Conservation (phyloP, 2,329 filamentous ascomycete species). For the Aspergillus sp. region DNA sequence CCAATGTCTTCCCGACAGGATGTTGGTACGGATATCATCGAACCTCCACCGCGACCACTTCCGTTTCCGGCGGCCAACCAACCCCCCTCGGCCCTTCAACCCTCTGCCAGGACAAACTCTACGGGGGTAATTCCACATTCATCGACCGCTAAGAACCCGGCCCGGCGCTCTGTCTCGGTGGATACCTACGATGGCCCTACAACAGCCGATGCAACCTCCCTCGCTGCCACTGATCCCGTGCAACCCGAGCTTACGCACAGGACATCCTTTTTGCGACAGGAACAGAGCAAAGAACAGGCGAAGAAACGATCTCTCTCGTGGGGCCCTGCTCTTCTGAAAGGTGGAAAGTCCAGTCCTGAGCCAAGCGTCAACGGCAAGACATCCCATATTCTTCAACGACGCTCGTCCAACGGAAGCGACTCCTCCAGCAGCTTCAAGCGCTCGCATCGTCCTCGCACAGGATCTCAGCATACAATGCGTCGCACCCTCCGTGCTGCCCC, state of each 20-base stretch:
- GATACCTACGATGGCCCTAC: constrained; percentile 15
- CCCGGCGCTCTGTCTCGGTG: constrained; percentile 18
- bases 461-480: constrained; percentile 60
- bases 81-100: constrained; percentile 11
- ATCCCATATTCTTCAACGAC: constrained; percentile 44
- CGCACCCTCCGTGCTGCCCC: constrained; percentile 63
- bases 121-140: constrained; percentile 1
- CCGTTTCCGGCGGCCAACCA: constrained; percentile 16
- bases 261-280: constrained; percentile 1
- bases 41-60: constrained; percentile 12
- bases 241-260: constrained; percentile 6
- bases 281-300: constrained; percentile 2
- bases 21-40: constrained; percentile 17
- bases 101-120: background rate
- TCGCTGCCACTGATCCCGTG: constrained; percentile 1
- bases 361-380: constrained; percentile 6
- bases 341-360: constrained; percentile 8
- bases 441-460: constrained; percentile 48
- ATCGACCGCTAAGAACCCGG: constrained; percentile 11
- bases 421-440: constrained; percentile 75
- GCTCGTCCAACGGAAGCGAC: constrained; percentile 65
- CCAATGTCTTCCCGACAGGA: constrained; percentile 19
- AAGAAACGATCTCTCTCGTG: constrained; percentile 23
- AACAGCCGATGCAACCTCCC: constrained; percentile 9
- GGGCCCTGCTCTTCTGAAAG: constrained; percentile 18